Percentiles rank a stretch among this genome's conserved stretches.
These are phyloP conservation scores for Rhynchosporium graminicola DNA, from an alignment of 2,329 filamentous ascomycete genomes.

Conservation along the genomic window DNA sequence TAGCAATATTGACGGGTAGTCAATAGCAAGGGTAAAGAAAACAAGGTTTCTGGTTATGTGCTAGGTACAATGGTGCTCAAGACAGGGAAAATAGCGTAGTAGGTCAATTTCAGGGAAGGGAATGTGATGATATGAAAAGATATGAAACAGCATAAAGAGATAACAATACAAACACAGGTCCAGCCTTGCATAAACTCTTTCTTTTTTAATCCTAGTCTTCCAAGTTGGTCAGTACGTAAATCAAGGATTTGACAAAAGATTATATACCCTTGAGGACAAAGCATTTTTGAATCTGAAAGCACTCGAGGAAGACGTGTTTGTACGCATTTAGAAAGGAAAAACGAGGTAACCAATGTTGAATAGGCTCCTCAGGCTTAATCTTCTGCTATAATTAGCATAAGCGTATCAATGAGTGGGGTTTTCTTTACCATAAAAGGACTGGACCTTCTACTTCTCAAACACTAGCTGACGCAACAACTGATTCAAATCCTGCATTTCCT, in stretches of 20 bases:
- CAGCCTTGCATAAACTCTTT: neutral
- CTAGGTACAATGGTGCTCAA: neutral
- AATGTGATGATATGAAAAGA: neutral
- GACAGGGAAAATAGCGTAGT: neutral
- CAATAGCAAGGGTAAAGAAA: neutral
- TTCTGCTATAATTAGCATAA: no score
- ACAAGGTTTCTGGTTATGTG: neutral
- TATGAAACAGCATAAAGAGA: no score
- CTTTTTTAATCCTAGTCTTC: neutral
- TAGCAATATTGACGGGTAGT: neutral
- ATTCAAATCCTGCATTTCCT: no score
- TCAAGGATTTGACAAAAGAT: neutral
- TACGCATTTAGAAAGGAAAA: neutral
- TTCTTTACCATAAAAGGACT: no score
- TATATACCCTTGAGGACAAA: neutral
- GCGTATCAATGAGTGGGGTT: no score
- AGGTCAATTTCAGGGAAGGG: neutral
- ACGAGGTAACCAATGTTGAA: neutral
- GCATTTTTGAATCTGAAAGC: neutral
- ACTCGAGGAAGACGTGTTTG: neutral
- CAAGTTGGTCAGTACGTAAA: neutral
- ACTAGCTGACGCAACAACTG: no score
- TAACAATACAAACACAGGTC: no score
- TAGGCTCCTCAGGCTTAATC: neutral
- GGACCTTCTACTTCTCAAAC: no score